Evolutionary conservation across 805 yeast genomes (phyloP), one percentile per base, ranked within the genome.

Genomic region (Sugiyamaella smithiae): DNA sequence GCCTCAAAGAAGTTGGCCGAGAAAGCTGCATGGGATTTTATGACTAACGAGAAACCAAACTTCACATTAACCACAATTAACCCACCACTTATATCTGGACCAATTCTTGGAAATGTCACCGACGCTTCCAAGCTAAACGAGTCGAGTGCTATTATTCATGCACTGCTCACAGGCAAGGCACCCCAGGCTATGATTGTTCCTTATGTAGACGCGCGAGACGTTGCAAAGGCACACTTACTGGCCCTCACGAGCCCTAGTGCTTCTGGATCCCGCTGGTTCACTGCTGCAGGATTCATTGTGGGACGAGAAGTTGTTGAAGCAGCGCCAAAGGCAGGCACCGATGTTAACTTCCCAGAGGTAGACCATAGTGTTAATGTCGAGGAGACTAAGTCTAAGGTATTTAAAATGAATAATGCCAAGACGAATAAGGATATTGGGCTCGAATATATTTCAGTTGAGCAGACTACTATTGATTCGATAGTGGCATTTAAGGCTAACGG

Each of bases 171-270:
- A 6, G 24, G 43, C 22, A 43, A 29, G 19, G 23, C 25, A 2
- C 40, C 32, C 7, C 31, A 31, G 8, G 29, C 2, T 7, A 20
- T n/a, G 29, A 9, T 17, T 19, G 11, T 32, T 4, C 14, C 60
- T 12, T 70, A 60, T 40, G 68, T 75, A 32, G 85, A 82, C 61
- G 85, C 81, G 3, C 71, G 85, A 57, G 86, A 82, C 57, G 83
- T 78, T 35, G 84, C 86, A 6, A 60, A 59, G 45, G 80, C 82
- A 5, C 87, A 82, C 59, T 57, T 79, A 8, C 55, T 60, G n/a
- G 81, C 84, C 3, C 67, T 78, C 50, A 75, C 73, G 63, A 46
- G 63, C 62, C 29, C 53, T 31, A n/a, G 16, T 14, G 38, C 22
- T 17, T 6, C 36, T 6, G 36, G 36, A n/a, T n/a, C 12, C 17